Evolutionary conservation across 345 rosid genomes (phyloP).

Genomic region (Populus euphratica): DNA sequence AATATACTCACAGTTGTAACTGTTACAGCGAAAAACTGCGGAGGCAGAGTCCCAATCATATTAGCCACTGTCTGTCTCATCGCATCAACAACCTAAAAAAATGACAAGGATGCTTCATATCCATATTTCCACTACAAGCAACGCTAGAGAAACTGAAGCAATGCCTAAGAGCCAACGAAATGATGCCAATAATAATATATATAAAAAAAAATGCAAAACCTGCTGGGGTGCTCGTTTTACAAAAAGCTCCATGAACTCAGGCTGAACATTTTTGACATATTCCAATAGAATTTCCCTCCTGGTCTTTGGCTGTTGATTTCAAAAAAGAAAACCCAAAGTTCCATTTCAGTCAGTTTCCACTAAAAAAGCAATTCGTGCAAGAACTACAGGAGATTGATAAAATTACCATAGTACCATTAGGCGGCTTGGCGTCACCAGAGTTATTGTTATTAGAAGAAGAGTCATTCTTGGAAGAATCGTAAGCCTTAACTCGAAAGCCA

Average conservation of each 20-base stretch:
- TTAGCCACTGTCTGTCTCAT: constrained; percentile 92
- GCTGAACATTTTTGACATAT: constrained; percentile 92
- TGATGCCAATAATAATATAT: not conserved
- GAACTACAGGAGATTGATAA: not conserved
- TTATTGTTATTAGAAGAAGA: constrained; percentile 30
- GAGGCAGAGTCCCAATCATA: constrained; percentile 96
- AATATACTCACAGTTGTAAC: constrained; percentile 68
- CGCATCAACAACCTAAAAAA: constrained; percentile 79
- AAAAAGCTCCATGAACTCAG: constrained; percentile 91
- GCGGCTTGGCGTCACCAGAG: constrained; percentile 54
- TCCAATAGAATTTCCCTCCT: constrained; percentile 84
- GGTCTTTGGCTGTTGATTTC: constrained; percentile 46
- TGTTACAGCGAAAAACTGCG: constrained; percentile 78
- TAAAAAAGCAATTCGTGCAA: not conserved
- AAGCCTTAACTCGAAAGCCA: constrained; percentile 46
- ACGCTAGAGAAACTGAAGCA: not conserved
- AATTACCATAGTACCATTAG: constrained; percentile 68
- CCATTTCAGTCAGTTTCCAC: not conserved
- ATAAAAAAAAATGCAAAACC: constrained; percentile 33
- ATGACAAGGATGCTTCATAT: not conserved
- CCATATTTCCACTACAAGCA: not conserved
- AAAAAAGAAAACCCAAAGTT: constrained; percentile 6
- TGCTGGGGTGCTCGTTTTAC: constrained; percentile 83
- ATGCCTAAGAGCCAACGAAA: not conserved
- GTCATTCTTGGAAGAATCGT: constrained; percentile 54